Percentiles rank a stretch among this genome's conserved stretches.
Evolutionary conservation across 2,329 filamentous ascomycete species (phyloP).

Genomic region (Sarocladiaceae sp.): DNA sequence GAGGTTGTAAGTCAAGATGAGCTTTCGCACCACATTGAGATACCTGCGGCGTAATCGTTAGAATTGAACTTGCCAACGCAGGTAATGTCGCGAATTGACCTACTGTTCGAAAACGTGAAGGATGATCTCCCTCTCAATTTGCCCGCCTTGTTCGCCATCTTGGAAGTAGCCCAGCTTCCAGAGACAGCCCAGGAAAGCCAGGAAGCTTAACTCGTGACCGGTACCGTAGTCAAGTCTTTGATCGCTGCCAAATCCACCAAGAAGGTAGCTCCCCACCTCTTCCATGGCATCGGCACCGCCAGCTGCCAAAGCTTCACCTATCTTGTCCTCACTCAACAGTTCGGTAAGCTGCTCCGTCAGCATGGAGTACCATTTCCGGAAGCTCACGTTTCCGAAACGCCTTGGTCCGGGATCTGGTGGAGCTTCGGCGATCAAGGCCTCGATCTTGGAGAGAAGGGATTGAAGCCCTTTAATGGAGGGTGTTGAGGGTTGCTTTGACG

Average conservation of each 20-base stretch:
- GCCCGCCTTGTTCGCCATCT: constrained; percentile 40
- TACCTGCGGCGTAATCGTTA: constrained; percentile 53
- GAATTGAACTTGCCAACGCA: too few relatives aligned
- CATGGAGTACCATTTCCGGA: constrained; percentile 73
- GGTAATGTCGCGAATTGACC: constrained; percentile 28
- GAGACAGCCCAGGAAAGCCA: constrained; percentile 81
- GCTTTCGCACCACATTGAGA: constrained; percentile 67
- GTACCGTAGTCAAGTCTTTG: constrained; percentile 93
- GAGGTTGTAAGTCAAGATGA: constrained; percentile 87
- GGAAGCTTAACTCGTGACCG: constrained; percentile 89
- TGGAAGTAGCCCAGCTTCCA: constrained; percentile 86
- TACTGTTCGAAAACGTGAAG: constrained; percentile 77
- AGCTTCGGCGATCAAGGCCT: constrained; percentile 64
- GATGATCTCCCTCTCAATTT: constrained; percentile 73
- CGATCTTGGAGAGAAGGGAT: constrained; percentile 57
- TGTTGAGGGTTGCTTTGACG: constrained; percentile 31
- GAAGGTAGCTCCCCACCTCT: constrained; percentile 72
- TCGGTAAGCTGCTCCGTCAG: constrained; percentile 52
- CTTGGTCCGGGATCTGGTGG: constrained; percentile 82
- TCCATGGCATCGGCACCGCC: constrained; percentile 43
- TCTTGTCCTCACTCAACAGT: constrained; percentile 21
- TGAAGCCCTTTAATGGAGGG: constrained; percentile 59
- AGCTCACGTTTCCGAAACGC: constrained; percentile 88
- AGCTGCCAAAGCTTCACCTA: constrained; percentile 23
- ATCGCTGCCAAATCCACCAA: constrained; percentile 81